Percentiles rank a stretch among this genome's conserved stretches.
phyloP scores from a whole-genome alignment of 2,329 filamentous ascomycete genomes.

The Aspergillus pseudoglaucus region DNA sequence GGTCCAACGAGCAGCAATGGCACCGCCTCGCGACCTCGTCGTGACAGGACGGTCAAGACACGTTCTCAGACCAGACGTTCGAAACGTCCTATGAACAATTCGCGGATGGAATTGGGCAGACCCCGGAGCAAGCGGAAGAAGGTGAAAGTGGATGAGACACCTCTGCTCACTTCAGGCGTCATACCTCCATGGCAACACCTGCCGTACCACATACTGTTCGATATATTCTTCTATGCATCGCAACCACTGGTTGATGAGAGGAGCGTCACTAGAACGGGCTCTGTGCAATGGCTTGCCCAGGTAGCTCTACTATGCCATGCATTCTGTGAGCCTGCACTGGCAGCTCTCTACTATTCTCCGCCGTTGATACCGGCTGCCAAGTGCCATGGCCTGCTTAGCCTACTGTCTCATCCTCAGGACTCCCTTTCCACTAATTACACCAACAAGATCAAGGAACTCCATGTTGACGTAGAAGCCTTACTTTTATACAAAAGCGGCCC shows the following conservation, averaged over 20 bases:
- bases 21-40: conserved; percentile 7
- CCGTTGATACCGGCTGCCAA: conserved; percentile 52
- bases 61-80: conserved; percentile 16
- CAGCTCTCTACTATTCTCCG: conserved; percentile 64
- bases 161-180: conserved; percentile 20
- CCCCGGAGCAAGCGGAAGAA: conserved; percentile 22
- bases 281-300: conserved; percentile 55
- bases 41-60: conserved; percentile 12
- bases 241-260: conserved; percentile 45
- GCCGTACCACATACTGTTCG: conserved; percentile 62
- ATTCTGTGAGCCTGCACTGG: conserved; percentile 67
- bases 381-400: conserved; percentile 42
- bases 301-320: conserved; percentile 56
- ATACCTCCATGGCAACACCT: conserved; percentile 56
- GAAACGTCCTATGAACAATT: conserved; percentile 10
- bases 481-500: conserved; percentile 50
- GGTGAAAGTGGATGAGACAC: conserved; percentile 10
- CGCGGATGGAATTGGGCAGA: conserved; percentile 13
- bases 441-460: conserved; percentile 63
- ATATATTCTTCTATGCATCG: conserved; percentile 64
- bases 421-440: conserved; percentile 57
- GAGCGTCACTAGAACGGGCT: conserved; percentile 15
- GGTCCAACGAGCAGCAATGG: conserved; percentile 5
- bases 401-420: conserved; percentile 51
- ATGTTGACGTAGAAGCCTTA: conserved; percentile 58